A percentile compares a stretch with the other conserved stretches of the same genome.
Evolutionary conservation across 2,329 filamentous ascomycete species (phyloP).

Genomic region (Hawksworthiomyces lignivorus): DNA sequence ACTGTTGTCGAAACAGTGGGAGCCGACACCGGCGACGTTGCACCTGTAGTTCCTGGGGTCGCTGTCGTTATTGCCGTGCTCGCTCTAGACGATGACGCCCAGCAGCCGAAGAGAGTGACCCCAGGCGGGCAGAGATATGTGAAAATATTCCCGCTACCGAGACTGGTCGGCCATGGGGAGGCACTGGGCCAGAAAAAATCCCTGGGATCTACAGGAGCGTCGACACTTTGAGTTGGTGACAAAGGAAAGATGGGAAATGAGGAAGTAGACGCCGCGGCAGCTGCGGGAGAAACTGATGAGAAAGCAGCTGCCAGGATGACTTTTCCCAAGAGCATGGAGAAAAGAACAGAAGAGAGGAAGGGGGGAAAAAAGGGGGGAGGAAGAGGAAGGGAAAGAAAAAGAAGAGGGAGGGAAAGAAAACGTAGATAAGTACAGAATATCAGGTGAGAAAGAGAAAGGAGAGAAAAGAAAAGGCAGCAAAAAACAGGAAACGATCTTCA

Average conservation of each 20-base stretch:
- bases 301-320: background rate
- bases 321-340: background rate
- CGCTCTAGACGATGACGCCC: no score
- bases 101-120: background rate
- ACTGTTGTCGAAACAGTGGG: background rate
- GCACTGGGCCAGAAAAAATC: background rate
- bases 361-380: background rate
- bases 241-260: background rate
- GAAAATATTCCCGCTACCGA: background rate
- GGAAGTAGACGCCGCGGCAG: background rate
- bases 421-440: no score
- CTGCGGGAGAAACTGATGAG: background rate
- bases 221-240: background rate
- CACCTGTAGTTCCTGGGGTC: constrained; percentile 1
- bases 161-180: background rate
- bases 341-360: no score
- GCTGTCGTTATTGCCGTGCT: background rate
- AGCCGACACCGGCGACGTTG: background rate
- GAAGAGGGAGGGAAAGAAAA: background rate
- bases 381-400: background rate
- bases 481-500: constrained; percentile 2
- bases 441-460: background rate
- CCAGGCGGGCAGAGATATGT: background rate
- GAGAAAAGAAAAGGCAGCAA: background rate
- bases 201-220: background rate